phyloP scores from a whole-genome alignment of 2,329 filamentous ascomycete genomes.

The Byssochlamys sp. region DNA sequence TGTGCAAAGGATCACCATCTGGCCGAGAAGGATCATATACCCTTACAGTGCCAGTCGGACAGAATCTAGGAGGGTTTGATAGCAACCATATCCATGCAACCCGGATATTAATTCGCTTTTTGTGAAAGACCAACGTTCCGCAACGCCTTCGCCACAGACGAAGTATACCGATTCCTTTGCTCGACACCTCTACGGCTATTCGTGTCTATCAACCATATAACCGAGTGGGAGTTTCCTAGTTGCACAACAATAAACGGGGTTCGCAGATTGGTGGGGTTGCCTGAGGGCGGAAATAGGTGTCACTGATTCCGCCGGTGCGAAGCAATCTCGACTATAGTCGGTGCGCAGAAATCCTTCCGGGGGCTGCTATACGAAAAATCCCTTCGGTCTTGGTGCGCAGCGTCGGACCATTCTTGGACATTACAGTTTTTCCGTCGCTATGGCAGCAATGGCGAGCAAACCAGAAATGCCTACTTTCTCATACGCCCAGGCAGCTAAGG shows the following conservation, averaged over 20 bases:
- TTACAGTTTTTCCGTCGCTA: conserved; percentile 16
- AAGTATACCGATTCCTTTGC: not conserved
- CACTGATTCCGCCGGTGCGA: conserved; percentile 17
- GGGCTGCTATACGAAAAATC: conserved; percentile 12
- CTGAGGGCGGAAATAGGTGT: conserved; percentile 17
- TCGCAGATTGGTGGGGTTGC: conserved; percentile 21
- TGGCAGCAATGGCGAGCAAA: conserved; percentile 34
- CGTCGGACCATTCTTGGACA: conserved; percentile 1
- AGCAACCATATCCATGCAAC: not conserved
- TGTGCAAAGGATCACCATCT: conserved; percentile 4
- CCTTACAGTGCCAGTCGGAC: not conserved
- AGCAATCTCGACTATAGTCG: conserved; percentile 15
- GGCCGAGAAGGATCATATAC: not conserved
- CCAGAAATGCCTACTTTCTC: conserved; percentile 59
- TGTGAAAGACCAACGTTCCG: not conserved
- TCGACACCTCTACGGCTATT: not conserved
- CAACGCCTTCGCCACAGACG: not conserved
- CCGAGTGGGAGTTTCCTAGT: conserved; percentile 6
- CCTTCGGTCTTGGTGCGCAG: conserved; percentile 5
- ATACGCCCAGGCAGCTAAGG: conserved; percentile 91
- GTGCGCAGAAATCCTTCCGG: conserved; percentile 13
- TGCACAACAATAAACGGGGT: conserved; percentile 10
- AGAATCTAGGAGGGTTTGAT: not conserved
- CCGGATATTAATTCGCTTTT: not conserved
- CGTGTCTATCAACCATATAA: not conserved